Evolutionary conservation across 164 flowering plant genomes (phyloP).

Genomic region (Annona squamosa): DNA sequence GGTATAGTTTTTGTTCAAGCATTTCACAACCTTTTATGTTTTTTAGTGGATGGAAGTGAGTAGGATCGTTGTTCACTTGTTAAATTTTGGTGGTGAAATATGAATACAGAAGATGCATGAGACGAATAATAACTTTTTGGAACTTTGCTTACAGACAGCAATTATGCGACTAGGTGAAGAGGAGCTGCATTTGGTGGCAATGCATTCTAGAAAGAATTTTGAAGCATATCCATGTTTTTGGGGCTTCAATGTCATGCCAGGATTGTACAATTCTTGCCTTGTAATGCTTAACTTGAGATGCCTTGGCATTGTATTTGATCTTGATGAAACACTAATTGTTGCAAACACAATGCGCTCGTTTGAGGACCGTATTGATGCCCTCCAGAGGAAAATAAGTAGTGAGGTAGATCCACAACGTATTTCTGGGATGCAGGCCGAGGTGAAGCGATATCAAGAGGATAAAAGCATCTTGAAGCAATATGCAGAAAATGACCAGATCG

Average conservation of each 20-base stretch:
- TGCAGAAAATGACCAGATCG: conserved; percentile 84
- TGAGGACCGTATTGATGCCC: conserved; percentile 92
- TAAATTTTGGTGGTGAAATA: background rate
- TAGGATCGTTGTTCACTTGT: background rate
- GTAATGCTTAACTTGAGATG: conserved; percentile 94
- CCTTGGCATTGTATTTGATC: conserved; percentile 98
- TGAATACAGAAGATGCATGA: background rate
- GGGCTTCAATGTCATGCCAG: conserved; percentile 70
- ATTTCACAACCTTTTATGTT: no score
- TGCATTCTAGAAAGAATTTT: conserved; percentile 54
- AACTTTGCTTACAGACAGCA: conserved; percentile 63
- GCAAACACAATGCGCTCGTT: conserved; percentile 99
- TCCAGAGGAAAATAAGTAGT: conserved; percentile 67
- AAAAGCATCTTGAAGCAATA: conserved; percentile 76
- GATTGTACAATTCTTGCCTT: conserved; percentile 80
- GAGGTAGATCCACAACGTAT: conserved; percentile 79
- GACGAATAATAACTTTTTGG: background rate
- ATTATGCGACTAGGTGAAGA: conserved; percentile 60
- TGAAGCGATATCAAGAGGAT: conserved; percentile 93
- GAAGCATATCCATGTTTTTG: conserved; percentile 68
- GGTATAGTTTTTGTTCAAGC: background rate
- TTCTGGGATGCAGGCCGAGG: conserved; percentile 78
- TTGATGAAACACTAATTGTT: conserved; percentile 94
- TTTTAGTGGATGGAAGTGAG: background rate
- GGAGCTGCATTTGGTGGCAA: conserved; percentile 96